These are phyloP conservation scores for Pichia sp. DNA, from an alignment of 1,139 yeast genomes.

Conservation along the genomic window DNA sequence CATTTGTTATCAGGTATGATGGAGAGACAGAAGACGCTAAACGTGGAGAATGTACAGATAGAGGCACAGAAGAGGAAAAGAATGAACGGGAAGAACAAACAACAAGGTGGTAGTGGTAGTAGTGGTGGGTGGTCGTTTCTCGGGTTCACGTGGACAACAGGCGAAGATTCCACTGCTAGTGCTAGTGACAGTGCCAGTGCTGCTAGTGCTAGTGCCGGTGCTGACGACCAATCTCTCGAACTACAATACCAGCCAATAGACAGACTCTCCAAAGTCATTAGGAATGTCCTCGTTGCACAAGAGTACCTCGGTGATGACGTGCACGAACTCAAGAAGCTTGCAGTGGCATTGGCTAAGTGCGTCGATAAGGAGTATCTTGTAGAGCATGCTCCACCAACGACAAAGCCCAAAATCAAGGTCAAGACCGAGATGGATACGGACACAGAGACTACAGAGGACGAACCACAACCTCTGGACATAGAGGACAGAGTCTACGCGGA, in stretches of 20 bases:
- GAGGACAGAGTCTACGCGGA: slow-evolving; percentile 15
- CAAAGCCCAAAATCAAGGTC: too few species aligned
- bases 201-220: too few species aligned
- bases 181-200: too few species aligned
- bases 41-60: slow-evolving; percentile 1
- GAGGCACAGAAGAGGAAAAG: too few species aligned
- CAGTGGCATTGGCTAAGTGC: slow-evolving; percentile 4
- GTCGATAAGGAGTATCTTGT: slow-evolving; percentile 6
- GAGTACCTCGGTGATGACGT: slow-evolving; percentile 14
- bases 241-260: slow-evolving; percentile 3
- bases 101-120: neutral
- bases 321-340: slow-evolving; percentile 13
- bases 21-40: slow-evolving; percentile 4
- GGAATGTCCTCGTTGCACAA: slow-evolving; percentile 13
- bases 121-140: slow-evolving; percentile 4
- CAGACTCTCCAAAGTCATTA: slow-evolving; percentile 12
- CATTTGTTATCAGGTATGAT: slow-evolving; percentile 7
- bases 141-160: too few species aligned
- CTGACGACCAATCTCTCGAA: too few species aligned
- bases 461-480: slow-evolving; percentile 5
- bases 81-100: too few species aligned
- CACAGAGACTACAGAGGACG: too few species aligned
- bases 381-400: neutral
- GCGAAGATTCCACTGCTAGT: neutral
- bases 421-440: too few species aligned